These are phyloP conservation scores for Neurospora sublineolata DNA, from an alignment of 495 filamentous ascomycete genomes.

Conservation along the genomic window DNA sequence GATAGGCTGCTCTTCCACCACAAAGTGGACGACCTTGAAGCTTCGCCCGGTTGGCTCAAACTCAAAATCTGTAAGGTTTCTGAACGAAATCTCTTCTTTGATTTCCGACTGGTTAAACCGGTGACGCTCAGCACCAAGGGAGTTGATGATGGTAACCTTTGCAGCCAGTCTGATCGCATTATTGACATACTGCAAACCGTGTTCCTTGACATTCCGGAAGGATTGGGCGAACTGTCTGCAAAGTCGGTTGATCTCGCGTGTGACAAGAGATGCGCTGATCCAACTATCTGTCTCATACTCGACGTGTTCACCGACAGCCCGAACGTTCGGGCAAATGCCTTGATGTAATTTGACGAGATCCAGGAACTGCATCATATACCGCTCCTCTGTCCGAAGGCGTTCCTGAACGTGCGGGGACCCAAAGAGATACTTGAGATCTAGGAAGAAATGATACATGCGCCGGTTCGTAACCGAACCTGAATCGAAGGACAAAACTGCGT, in stretches of 20 bases:
- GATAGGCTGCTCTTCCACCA: conserved; percentile 77
- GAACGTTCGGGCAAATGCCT: conserved; percentile 87
- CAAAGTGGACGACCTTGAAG: conserved; percentile 69
- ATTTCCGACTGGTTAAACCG: conserved; percentile 83
- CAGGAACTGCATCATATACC: conserved; percentile 86
- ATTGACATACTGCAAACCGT: conserved; percentile 50
- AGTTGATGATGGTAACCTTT: conserved; percentile 69
- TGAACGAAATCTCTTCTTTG: conserved; percentile 72
- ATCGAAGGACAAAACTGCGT: conserved; percentile 81
- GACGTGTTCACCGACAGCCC: conserved; percentile 87
- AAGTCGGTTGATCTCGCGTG: conserved; percentile 84
- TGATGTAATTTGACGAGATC: conserved; percentile 93
- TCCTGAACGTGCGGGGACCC: conserved; percentile 77
- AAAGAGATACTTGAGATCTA: conserved; percentile 82
- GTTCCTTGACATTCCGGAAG: conserved; percentile 54
- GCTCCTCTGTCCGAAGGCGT: conserved; percentile 64
- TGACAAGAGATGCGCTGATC: conserved; percentile 92
- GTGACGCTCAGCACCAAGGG: conserved; percentile 75
- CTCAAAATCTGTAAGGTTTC: conserved; percentile 61
- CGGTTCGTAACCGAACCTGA: conserved; percentile 86
- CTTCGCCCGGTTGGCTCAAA: conserved; percentile 54
- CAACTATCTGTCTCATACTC: conserved; percentile 97
- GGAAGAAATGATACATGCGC: conserved; percentile 93
- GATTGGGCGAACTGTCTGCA: conserved; percentile 81
- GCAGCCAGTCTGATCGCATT: conserved; percentile 67